A percentile compares a stretch with the other conserved stretches of the same genome.
Conservation (phyloP, 768 basidiomycete genomes). For the Xanthoconium stramineum region DNA sequence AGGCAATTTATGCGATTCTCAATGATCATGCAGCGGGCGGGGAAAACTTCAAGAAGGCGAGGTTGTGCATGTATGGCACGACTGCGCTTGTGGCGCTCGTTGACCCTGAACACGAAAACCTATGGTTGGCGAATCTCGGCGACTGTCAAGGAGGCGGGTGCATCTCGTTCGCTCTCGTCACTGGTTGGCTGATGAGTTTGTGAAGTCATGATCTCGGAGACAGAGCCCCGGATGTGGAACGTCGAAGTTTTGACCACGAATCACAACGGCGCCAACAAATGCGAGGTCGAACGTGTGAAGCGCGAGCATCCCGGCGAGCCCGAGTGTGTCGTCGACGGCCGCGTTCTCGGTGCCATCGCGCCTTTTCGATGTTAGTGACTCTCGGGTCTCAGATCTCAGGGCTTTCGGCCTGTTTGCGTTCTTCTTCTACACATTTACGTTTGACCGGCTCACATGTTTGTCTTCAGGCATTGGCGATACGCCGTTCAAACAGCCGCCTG, state of each 20-base stretch:
- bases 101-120: slow-evolving; percentile 62
- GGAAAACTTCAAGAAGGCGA: slow-evolving; percentile 59
- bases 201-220: slow-evolving; percentile 51
- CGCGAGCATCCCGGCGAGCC: slow-evolving; percentile 67
- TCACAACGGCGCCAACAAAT: slow-evolving; percentile 69
- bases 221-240: slow-evolving; percentile 51
- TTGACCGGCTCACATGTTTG: slow-evolving; percentile 4
- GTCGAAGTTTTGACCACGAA: slow-evolving; percentile 57
- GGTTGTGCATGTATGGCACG: slow-evolving; percentile 76
- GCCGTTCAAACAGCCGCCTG: slow-evolving; percentile 71
- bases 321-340: slow-evolving; percentile 60
- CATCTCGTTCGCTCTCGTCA: neutral
- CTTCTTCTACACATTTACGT: slow-evolving; percentile 7
- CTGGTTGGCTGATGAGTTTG: slow-evolving; percentile 15
- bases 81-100: slow-evolving; percentile 72
- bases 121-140: slow-evolving; percentile 80
- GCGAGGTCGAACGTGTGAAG: slow-evolving; percentile 61
- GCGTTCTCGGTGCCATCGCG: slow-evolving; percentile 75
- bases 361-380: slow-evolving; percentile 75
- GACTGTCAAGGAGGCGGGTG: slow-evolving; percentile 74
- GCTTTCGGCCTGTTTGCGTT: slow-evolving; percentile 2
- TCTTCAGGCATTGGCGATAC: slow-evolving; percentile 63
- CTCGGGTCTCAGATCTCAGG: slow-evolving; percentile 16
- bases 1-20: slow-evolving; percentile 55
- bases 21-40: slow-evolving; percentile 61